Conservation (phyloP, 2,329 filamentous ascomycete genomes). For the Beauveria sp. region DNA sequence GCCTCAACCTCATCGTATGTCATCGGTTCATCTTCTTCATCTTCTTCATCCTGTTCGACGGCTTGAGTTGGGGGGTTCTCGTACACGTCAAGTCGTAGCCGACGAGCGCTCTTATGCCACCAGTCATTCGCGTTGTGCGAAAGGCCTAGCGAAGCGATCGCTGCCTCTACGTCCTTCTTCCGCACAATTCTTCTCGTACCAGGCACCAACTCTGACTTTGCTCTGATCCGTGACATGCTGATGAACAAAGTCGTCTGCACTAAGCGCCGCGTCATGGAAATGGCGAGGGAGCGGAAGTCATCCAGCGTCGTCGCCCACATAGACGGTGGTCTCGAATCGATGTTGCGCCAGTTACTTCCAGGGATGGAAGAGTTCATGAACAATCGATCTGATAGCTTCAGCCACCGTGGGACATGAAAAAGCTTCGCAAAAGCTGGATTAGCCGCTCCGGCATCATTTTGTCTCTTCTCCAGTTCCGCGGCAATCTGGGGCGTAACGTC, state of each 20-base stretch:
- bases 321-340: conserved; percentile 56
- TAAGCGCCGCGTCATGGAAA: conserved; percentile 62
- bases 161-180: conserved; percentile 40
- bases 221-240: conserved; percentile 59
- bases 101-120: conserved; percentile 41
- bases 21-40: conserved; percentile 24
- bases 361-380: conserved; percentile 67
- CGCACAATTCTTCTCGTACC: conserved; percentile 28
- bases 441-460: conserved; percentile 14
- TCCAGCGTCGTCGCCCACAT: conserved; percentile 69
- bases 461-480: conserved; percentile 20
- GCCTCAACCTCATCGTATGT: conserved; percentile 37
- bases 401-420: conserved; percentile 52
- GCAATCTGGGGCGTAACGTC: conserved; percentile 45
- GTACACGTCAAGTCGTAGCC: conserved; percentile 41
- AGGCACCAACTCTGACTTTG: conserved; percentile 29
- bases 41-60: conserved; percentile 19
- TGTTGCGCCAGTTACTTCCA: conserved; percentile 59
- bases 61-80: conserved; percentile 24
- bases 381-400: conserved; percentile 54
- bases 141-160: conserved; percentile 40
- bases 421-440: conserved; percentile 45
- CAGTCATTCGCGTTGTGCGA: conserved; percentile 29
- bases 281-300: conserved; percentile 62
- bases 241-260: conserved; percentile 63